A percentile compares a stretch with the other conserved stretches of the same genome.
Evolutionary conservation across 768 basidiomycete genomes (phyloP).

Genomic region (Pleurotus eryngii): DNA sequence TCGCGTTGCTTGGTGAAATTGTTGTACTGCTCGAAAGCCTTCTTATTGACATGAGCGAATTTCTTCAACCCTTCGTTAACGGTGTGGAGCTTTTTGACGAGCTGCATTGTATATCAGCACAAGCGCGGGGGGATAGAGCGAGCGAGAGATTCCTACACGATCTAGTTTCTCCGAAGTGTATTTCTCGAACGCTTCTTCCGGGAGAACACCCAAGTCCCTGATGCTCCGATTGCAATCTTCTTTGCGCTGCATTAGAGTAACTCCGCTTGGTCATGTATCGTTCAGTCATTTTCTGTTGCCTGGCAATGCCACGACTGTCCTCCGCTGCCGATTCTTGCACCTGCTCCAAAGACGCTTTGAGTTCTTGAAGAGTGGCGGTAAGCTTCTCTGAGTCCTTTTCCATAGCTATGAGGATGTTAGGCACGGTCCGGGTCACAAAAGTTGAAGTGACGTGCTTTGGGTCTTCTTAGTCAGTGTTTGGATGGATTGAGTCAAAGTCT

Average conservation of each 20-base stretch:
- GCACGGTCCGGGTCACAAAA: neutral
- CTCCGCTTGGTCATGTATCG: conserved; percentile 91
- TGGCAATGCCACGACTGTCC: conserved; percentile 81
- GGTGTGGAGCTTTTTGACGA: conserved; percentile 88
- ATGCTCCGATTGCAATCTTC: conserved; percentile 96
- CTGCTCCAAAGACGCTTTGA: conserved; percentile 63
- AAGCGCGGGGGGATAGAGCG: neutral
- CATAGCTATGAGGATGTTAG: conserved; percentile 39
- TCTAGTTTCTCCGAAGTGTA: conserved; percentile 88
- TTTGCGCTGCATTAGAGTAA: conserved; percentile 74
- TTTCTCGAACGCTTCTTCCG: conserved; percentile 97
- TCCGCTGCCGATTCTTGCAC: conserved; percentile 86
- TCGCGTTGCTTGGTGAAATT: conserved; percentile 98
- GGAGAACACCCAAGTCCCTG: conserved; percentile 92
- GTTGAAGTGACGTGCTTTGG: conserved; percentile 41
- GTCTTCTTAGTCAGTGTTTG: conserved; percentile 58
- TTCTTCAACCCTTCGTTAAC: conserved; percentile 94
- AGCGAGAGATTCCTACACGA: conserved; percentile 47
- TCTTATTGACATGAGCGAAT: conserved; percentile 98
- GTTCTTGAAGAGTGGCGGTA: conserved; percentile 61
- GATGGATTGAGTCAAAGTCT: conserved; percentile 63
- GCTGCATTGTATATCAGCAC: conserved; percentile 37
- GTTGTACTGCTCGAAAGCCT: conserved; percentile 97
- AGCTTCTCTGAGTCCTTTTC: conserved; percentile 73
- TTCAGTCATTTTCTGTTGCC: conserved; percentile 93